A percentile compares a stretch with the other conserved stretches of the same genome.
phyloP scores from a whole-genome alignment of 2,329 filamentous ascomycete genomes.

The Aspergillus sp. region DNA sequence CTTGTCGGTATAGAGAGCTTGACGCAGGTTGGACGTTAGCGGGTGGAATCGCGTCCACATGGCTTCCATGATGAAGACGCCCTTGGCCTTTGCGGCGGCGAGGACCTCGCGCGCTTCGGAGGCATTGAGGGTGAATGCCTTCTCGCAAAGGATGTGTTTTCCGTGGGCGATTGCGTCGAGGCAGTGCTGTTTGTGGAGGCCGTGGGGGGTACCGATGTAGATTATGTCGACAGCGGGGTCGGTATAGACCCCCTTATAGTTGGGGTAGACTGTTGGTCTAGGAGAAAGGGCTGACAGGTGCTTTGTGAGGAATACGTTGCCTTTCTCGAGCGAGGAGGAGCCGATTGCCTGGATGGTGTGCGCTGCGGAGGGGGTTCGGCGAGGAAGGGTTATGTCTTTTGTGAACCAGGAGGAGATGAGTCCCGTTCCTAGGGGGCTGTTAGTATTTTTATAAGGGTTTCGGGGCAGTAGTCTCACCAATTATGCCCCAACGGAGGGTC shows the following conservation, averaged over 20 bases:
- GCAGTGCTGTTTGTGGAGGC: conserved; percentile 80
- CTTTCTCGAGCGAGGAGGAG: conserved; percentile 2
- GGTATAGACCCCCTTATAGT: conserved; percentile 72
- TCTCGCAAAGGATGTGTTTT: conserved; percentile 82
- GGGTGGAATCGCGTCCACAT: conserved; percentile 84
- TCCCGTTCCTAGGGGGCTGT: not conserved
- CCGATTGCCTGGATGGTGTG: conserved; percentile 6
- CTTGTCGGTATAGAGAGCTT: conserved; percentile 51
- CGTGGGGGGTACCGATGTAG: conserved; percentile 81
- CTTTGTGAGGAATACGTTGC: not conserved
- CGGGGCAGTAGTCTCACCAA: not conserved
- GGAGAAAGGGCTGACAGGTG: not conserved
- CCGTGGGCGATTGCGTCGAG: conserved; percentile 75
- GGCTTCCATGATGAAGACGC: conserved; percentile 72
- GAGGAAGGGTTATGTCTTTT: not conserved
- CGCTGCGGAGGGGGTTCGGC: not conserved
- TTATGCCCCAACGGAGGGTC: conserved; percentile 7
- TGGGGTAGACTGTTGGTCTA: conserved; percentile 56
- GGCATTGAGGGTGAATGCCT: conserved; percentile 76
- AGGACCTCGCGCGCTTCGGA: conserved; percentile 67
- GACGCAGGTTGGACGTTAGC: conserved; percentile 65
- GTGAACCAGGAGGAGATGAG: conserved; percentile 8
- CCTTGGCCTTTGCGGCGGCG: conserved; percentile 66
- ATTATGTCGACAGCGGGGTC: conserved; percentile 74
- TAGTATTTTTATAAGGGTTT: not conserved